Evolutionary conservation across 2,329 filamentous ascomycete genomes (phyloP), one percentile per base, ranked within the genome.

Genomic region (Ilyonectria mors-panacis): DNA sequence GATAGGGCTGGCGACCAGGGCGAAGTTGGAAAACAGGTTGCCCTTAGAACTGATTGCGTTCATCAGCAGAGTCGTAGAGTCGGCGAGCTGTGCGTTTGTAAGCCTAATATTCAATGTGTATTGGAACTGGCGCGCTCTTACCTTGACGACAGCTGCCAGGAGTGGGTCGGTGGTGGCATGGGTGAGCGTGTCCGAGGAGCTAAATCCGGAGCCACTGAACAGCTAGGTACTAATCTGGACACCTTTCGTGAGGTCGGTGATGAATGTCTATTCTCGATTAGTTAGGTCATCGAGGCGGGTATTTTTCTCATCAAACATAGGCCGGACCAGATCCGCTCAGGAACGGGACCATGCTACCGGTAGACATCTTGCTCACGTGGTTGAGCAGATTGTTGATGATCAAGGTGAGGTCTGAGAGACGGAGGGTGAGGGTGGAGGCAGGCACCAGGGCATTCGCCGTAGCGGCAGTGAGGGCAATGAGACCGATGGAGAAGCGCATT

Each of bases 401-500:
- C 9, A n/a, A 21, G 28, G 59, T 55, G 7, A 62, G 33, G 28
- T 62, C 19, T 13, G n/a, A 26, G 13, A 35, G 10, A 15, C 10
- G 21, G 17, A 3, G 4, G 7, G 15, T 28, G 19, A 55, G n/a
- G 4, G 15, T 13, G 13, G 6, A 4, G 19, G 59, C 59, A 9
- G 37, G 30, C 26, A 35, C 28, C 13, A 55, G n/a, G 13, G 50
- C 39, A 23, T 45, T 62, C 28, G 50, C 59, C 50, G 26, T 37
- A 30, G 50, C 39, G 39, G 50, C 59, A 10, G 13, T 21, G 50
- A 62, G n/a, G 13, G 59, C 26, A 47, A 55, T 10, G 15, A 62
- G 13, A 37, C 39, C 50, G 28, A 48, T n/a, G 9, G 59, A 55
- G 37, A 62, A 62, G 15, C 48, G 48, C 59, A 62, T 62, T 8